Evolutionary conservation across 23 red algal genomes (phyloP), one percentile per base, ranked within the genome.

Genomic region (Gracilaria vermiculophylla): DNA sequence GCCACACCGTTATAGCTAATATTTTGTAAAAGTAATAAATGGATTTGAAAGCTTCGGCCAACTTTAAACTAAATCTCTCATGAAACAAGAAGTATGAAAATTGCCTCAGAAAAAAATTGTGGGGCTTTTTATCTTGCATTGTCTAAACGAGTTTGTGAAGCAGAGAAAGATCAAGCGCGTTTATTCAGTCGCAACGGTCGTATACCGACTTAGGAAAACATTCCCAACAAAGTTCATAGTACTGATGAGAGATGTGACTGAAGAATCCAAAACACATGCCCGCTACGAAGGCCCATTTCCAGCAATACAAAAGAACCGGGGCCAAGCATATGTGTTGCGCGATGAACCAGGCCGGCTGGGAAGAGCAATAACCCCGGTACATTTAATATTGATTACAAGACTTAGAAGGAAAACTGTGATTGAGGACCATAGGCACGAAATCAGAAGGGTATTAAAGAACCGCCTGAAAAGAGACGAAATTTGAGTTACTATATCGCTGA

Each of bases 401-500:
- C 9, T 19, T 9, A 31, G 51, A 1, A 14, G 62, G 17, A 8
- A 0, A 5, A 53, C 25, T 31, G 10, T 14, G 3, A 0, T 80
- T 25, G 35, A 41, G 2, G 76, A 61, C 11, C 12, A 23, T 3
- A 36, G 52, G 2, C 62, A 58, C 19, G 52, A 80, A 39, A 14
- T 80, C 2, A 80, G n/a, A n/a, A n/a, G 62, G 51, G 34, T 34
- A 13, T 62, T 80, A 9, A 34, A 1, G 0, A 39, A 55, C 16
- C 52, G 37, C 34, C 76, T 17, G 76, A 62, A 37, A 0, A 29
- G 20, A 41, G 1, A 39, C 29, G 2, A 40, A 80, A 80, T 17
- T 0, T 80, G 48, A 80, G 76, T 10, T 80, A 60, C 53, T 80
- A 24, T 21, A 53, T 80, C 10, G 51, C n/a, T n/a, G n/a, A n/a